These are phyloP conservation scores for Candida alai DNA, from an alignment of 805 yeast species.

Conservation along the genomic window DNA sequence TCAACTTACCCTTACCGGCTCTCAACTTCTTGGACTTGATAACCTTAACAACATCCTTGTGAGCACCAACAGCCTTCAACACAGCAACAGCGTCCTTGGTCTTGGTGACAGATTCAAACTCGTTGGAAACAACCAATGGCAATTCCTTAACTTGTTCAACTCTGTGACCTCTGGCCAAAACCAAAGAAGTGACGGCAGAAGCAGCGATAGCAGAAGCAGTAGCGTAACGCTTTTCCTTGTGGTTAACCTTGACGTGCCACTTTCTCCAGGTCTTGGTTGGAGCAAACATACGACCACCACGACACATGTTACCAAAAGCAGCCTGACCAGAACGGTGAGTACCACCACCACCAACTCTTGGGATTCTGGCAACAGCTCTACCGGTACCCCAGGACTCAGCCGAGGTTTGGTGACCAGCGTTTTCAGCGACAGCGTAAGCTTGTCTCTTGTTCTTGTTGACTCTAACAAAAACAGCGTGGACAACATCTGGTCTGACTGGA, in stretches of 20 bases:
- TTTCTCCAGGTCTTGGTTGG: conserved; percentile 99
- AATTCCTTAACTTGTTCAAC: conserved; percentile 97
- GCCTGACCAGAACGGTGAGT: conserved; percentile 99
- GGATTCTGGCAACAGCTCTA: conserved; percentile 99
- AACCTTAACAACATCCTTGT: conserved; percentile 96
- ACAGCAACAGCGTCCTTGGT: conserved; percentile 98
- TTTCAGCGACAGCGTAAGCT: conserved; percentile 98
- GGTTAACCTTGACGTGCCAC: conserved; percentile 99
- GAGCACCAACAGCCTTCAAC: conserved; percentile 98
- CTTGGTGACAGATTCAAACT: conserved; percentile 87
- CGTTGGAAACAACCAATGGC: conserved; percentile 94
- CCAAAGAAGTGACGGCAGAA: conserved; percentile 96
- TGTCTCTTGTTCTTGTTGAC: conserved; percentile 99
- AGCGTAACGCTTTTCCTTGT: conserved; percentile 99
- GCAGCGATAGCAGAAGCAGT: conserved; percentile 99
- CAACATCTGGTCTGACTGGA: conserved; percentile 99
- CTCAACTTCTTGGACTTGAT: conserved; percentile 97
- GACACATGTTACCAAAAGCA: conserved; percentile 99
- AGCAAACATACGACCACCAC: conserved; percentile 99
- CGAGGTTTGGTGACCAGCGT: conserved; percentile 99
- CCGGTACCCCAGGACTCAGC: conserved; percentile 99
- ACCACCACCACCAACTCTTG: conserved; percentile 99
- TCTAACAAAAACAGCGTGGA: conserved; percentile 97
- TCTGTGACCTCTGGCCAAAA: conserved; percentile 99
- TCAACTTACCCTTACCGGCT: conserved; percentile 99